Evolutionary conservation across 2,329 filamentous ascomycete species (phyloP), one percentile per base, ranked within the genome.

Genomic region (Xylaria sp.): DNA sequence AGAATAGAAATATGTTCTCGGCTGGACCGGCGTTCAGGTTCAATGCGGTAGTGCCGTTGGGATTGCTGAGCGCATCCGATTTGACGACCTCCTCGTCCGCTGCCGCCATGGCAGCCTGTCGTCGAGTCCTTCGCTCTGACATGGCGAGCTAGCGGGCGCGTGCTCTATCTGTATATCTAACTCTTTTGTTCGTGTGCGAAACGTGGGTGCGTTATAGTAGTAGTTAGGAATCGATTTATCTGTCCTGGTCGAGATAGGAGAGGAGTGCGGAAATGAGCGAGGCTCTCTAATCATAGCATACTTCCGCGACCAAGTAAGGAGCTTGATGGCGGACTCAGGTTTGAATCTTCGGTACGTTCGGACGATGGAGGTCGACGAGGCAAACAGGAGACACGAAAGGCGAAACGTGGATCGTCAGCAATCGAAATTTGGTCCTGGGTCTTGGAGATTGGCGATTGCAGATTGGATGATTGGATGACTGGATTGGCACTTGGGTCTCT

Each of bases 1-100:
- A 90, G 81, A 95, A 94, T 37, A 94, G 80, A 73, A 94, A 95
- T 72, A 95, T 91, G 79, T 95, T 95, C 81, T 94, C 92, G 50
- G 81, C 78, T 10, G 73, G 81, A 78, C 77, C 82, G 69, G 80
- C 78, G 61, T 12, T n/a, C 16, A 74, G 13, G 5, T 44, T 44
- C 16, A 75, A 72, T 60, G 79, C 75, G 61, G 63, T 51, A 71
- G 80, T 76, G 60, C 79, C 81, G 76, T 82, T 44, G 40, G 40
- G 79, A 40, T 69, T 48, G 40, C 60, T n/a, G 54, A 69, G 60
- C 32, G 66, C 37, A 6, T 65, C 64, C 10, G 69, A 59, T 50
- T 74, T 71, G 35, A 59, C 69, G n/a, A 72, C 69, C 58, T 75
- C 72, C 35, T 75, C 72, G 55, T 74, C 66, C 37, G 72, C 72